Evolutionary conservation across 495 filamentous ascomycete genomes (phyloP).

Genomic region (Xylaria longipes): DNA sequence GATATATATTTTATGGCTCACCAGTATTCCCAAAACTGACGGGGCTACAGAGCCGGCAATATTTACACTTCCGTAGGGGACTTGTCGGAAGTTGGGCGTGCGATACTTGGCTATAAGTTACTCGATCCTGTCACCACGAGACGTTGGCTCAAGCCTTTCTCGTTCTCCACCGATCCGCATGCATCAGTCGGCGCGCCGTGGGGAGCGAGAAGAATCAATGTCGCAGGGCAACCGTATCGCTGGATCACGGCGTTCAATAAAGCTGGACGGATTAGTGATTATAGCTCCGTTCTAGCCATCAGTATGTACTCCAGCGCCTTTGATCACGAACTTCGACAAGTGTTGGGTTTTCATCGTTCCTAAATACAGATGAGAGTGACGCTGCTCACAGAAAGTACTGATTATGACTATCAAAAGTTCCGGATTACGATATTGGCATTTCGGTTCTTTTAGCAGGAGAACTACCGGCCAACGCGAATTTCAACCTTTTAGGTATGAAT

Average conservation of each 20-base stretch:
- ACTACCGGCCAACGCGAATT: conserved; percentile 40
- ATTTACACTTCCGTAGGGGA: conserved; percentile 62
- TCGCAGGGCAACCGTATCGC: conserved; percentile 42
- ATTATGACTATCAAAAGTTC: conserved; percentile 32
- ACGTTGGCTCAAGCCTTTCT: conserved; percentile 64
- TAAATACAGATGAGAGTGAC: background rate
- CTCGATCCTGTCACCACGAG: conserved; percentile 56
- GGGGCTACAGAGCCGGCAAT: conserved; percentile 56
- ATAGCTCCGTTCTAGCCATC: conserved; percentile 56
- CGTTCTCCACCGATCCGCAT: conserved; percentile 54
- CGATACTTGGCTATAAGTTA: conserved; percentile 59
- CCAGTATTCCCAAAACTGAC: conserved; percentile 17
- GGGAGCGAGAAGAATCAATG: conserved; percentile 56
- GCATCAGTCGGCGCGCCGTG: conserved; percentile 63
- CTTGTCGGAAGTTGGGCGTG: conserved; percentile 57
- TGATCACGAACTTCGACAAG: background rate
- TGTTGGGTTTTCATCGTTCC: background rate
- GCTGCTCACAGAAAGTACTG: background rate
- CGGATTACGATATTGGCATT: conserved; percentile 62
- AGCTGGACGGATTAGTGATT: conserved; percentile 55
- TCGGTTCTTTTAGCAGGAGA: conserved; percentile 57
- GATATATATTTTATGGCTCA: conserved; percentile 15
- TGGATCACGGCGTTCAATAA: conserved; percentile 61
- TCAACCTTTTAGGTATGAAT: conserved; percentile 41
- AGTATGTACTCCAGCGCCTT: conserved; percentile 14